Base-by-base conservation (phyloP, 2,329 filamentous ascomycete genomes). In the Neonectria coccinea region DNA sequence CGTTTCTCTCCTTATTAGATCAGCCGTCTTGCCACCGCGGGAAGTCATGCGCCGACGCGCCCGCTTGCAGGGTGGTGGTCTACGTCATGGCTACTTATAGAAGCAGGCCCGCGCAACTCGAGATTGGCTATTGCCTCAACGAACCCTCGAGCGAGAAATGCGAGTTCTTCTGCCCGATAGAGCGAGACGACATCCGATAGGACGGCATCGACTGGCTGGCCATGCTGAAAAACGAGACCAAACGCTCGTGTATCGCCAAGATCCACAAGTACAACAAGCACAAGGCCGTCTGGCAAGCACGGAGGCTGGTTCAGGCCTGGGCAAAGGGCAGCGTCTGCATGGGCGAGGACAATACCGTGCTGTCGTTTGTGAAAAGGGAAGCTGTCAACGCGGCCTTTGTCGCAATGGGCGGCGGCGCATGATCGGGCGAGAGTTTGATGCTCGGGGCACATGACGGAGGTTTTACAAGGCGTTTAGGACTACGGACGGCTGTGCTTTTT, bases 181-280 rank as follows among this genome's bases (percentile, higher is more conserved):
- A 72, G 1, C 68, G 74, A 4, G n/a, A 60, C 5, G 73, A 78
- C 25, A 67, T 78, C 4, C 69, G 66, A 4, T 77, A 73, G 72
- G 64, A 66, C 2, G 58, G 58, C 1, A 44, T 64, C 0, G 68
- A 72, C 20, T 77, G 75, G 76, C 22, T 69, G 29, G 29, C 56
- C 0, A 33, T 67, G 7, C 52, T 77, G 18, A 66, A 70, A 11
- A 33, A 50, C 0, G 60, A 62, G 16, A 70, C 78, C 31, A 68
- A 67, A 31, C 54, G 48, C 8, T 68, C 67, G n/a, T 69, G 76
- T 3, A 62, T 71, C 2, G 63, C 61, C 7, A 75, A 74, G 57
- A 65, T 78, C 3, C 70, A 75, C 53, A 72, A 70, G 33, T 70
- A 73, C 48, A 78, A 78, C 51, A 78, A 78, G 47, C 69, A 76